Conservation (phyloP, 2,329 filamentous ascomycete genomes). For the Chrysosporium queenslandicum region DNA sequence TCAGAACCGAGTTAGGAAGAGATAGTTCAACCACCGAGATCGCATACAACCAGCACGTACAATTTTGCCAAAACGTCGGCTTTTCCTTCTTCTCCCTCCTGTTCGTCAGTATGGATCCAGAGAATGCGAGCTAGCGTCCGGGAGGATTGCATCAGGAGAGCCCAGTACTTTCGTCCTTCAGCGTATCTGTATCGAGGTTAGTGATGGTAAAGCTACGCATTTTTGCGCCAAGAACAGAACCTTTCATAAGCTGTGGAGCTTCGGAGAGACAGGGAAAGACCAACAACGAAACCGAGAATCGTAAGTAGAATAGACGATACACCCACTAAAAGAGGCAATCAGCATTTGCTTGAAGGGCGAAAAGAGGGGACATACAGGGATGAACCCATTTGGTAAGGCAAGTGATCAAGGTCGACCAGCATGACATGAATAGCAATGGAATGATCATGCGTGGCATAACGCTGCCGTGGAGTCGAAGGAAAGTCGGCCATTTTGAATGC, state of each 20-base stretch:
- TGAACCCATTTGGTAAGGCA: constrained; percentile 42
- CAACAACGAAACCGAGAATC: constrained; percentile 71
- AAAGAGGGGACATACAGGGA: constrained; percentile 24
- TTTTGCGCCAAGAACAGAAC: constrained; percentile 19
- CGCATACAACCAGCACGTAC: constrained; percentile 22
- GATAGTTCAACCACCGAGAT: background rate
- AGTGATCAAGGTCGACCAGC: constrained; percentile 59
- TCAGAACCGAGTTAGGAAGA: background rate
- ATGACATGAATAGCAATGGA: constrained; percentile 52
- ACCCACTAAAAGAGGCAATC: constrained; percentile 32
- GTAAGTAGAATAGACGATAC: constrained; percentile 58
- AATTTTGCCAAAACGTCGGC: constrained; percentile 61
- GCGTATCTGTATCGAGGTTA: constrained; percentile 35
- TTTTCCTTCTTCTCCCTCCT: constrained; percentile 49
- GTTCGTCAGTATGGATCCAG: constrained; percentile 66
- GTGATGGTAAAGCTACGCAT: background rate
- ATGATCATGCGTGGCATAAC: constrained; percentile 65
- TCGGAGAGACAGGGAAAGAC: constrained; percentile 66
- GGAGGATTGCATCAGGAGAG: constrained; percentile 43
- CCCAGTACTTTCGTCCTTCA: constrained; percentile 57
- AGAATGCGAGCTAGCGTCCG: constrained; percentile 58
- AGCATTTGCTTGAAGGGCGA: constrained; percentile 6
- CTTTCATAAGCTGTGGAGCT: constrained; percentile 69
- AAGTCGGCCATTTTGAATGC: constrained; percentile 67
- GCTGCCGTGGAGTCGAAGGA: constrained; percentile 65